phyloP scores from a whole-genome alignment of 1,284 basidiomycete species.

The Exobasidium rhododendri region DNA sequence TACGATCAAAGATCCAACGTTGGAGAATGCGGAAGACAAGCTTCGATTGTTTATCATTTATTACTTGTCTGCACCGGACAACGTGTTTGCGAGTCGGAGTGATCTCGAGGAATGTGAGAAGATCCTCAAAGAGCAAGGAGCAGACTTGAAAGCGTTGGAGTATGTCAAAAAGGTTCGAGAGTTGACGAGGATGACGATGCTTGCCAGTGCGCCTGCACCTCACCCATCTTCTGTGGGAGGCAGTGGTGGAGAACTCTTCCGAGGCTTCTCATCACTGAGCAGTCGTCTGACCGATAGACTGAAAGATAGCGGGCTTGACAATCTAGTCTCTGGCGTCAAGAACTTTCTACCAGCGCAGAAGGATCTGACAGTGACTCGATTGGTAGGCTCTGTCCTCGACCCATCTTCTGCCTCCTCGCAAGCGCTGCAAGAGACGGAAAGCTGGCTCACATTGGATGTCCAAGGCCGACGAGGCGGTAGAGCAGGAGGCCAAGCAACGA shows the following conservation, averaged over 20 bases:
- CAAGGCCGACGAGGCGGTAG: constrained; percentile 33
- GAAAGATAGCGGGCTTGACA: constrained; percentile 87
- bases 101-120: constrained; percentile 78
- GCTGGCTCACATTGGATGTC: constrained; percentile 91
- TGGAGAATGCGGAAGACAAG: constrained; percentile 65
- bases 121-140: constrained; percentile 54
- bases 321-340: constrained; percentile 93
- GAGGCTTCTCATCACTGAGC: constrained; percentile 86
- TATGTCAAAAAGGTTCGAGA: constrained; percentile 90
- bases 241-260: constrained; percentile 67
- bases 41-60: constrained; percentile 89
- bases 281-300: constrained; percentile 87
- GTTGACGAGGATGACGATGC: constrained; percentile 85
- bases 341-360: constrained; percentile 96
- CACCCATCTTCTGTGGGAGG: constrained; percentile 18
- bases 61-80: constrained; percentile 81
- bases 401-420: constrained; percentile 85
- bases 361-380: constrained; percentile 82
- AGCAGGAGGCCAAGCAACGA: constrained; percentile 10
- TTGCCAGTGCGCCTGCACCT: constrained; percentile 71
- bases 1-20: constrained; percentile 60
- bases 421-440: constrained; percentile 91
- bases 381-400: constrained; percentile 96
- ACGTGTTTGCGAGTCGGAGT: constrained; percentile 64
- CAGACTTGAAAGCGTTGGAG: constrained; percentile 82